A percentile compares a stretch with the other conserved stretches of the same genome.
Conservation (phyloP, 2,329 filamentous ascomycete species). For the Ramichloridium luteum region DNA sequence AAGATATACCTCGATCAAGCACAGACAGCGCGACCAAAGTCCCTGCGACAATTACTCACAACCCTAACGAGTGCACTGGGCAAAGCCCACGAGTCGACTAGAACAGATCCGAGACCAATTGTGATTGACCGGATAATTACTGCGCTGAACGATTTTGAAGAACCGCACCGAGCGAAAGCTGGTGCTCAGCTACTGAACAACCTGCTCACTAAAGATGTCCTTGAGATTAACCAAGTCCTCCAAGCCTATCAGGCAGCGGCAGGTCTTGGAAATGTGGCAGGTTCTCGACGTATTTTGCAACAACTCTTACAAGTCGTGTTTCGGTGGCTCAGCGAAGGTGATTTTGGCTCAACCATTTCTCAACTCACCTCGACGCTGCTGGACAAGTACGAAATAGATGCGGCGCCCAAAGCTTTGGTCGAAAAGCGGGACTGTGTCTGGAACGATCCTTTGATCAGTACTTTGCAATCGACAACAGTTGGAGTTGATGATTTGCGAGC, state of each 20-base stretch:
- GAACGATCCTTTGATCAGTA: constrained; percentile 14
- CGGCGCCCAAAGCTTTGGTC: constrained; percentile 2
- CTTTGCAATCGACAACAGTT: constrained; percentile 4
- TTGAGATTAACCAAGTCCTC: constrained; percentile 6
- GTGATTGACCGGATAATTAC: not conserved
- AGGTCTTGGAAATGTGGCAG: not conserved
- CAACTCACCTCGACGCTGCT: constrained; percentile 19
- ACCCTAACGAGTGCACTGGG: constrained; percentile 28
- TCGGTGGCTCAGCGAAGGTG: constrained; percentile 24
- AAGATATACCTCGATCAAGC: constrained; percentile 32
- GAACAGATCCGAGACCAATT: not conserved
- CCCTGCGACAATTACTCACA: constrained; percentile 33
- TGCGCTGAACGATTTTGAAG: constrained; percentile 9
- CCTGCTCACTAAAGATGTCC: constrained; percentile 11
- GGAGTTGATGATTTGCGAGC: constrained; percentile 28
- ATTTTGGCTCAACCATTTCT: constrained; percentile 23
- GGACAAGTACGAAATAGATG: constrained; percentile 19
- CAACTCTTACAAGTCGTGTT: constrained; percentile 12
- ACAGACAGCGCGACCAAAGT: constrained; percentile 34
- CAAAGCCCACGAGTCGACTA: constrained; percentile 19
- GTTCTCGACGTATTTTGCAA: constrained; percentile 3
- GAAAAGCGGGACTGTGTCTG: constrained; percentile 8
- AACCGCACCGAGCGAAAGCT: constrained; percentile 10
- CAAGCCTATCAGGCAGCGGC: not conserved
- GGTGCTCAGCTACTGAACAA: constrained; percentile 12